Percentiles rank a stretch among this genome's conserved stretches.
Conservation (phyloP, 75 land plant genomes). For the Selaginella moellendorffii region DNA sequence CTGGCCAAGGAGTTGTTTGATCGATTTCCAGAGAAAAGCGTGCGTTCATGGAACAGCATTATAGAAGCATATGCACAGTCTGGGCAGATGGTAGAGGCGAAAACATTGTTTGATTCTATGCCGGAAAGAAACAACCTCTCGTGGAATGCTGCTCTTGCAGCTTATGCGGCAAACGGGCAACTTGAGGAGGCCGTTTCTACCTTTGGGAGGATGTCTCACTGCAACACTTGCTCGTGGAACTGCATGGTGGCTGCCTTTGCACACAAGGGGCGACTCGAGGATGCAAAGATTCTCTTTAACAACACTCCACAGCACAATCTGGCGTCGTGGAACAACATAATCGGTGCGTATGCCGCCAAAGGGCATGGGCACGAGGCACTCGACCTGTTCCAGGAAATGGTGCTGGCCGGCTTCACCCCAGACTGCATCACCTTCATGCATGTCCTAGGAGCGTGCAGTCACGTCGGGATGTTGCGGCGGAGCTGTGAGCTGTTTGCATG, state of each 20-base stretch:
- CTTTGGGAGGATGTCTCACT: background rate
- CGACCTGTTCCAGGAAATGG: conserved; percentile 27
- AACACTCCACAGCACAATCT: conserved; percentile 18
- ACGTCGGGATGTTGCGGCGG: background rate
- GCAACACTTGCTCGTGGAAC: background rate
- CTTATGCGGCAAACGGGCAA: background rate
- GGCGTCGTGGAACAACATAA: conserved; percentile 40
- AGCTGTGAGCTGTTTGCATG: background rate
- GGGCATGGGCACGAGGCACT: conserved; percentile 19
- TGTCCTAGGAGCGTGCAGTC: background rate
- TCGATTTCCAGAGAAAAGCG: background rate
- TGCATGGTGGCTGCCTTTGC: background rate
- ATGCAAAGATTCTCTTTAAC: conserved; percentile 5
- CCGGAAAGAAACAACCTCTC: conserved; percentile 1
- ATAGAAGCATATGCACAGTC: background rate
- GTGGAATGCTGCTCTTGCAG: conserved; percentile 5
- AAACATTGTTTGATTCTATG: background rate
- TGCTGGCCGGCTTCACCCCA: background rate
- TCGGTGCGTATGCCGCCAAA: conserved; percentile 26
- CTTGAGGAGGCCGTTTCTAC: background rate
- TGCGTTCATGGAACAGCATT: background rate
- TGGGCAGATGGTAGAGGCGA: background rate
- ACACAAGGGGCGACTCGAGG: background rate
- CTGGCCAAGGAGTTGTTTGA: background rate
- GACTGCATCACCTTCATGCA: background rate